Conservation (phyloP, 1,284 basidiomycete genomes). For the Heterobasidion annosum region DNA sequence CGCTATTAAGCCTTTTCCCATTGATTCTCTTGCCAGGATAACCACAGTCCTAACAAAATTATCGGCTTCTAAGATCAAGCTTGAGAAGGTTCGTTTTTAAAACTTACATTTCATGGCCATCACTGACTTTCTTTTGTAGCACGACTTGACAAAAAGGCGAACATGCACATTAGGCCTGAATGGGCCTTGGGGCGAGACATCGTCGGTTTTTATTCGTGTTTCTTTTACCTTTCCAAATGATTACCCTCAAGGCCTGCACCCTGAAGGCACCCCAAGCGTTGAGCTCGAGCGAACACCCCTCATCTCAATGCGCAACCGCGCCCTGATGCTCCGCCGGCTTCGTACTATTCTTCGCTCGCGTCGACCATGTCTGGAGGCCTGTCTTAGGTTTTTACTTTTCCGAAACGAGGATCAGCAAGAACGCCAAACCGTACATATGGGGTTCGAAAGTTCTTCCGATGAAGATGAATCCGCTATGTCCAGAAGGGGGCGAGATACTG, state of each 20-base stretch:
- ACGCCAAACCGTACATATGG: constrained; percentile 9
- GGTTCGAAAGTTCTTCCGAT: constrained; percentile 13
- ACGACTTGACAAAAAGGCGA: constrained; percentile 72
- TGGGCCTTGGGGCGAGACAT: constrained; percentile 78
- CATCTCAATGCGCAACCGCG: constrained; percentile 67
- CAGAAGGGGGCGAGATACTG: constrained; percentile 38
- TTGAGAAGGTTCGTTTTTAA: constrained; percentile 66
- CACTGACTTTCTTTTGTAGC: constrained; percentile 29
- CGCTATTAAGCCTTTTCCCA: neutral
- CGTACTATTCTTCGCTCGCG: constrained; percentile 61
- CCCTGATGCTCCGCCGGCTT: constrained; percentile 69
- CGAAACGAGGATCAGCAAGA: constrained; percentile 43
- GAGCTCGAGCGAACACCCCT: constrained; percentile 80
- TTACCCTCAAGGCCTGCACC: constrained; percentile 61
- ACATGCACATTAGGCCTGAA: constrained; percentile 83
- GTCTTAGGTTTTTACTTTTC: constrained; percentile 73
- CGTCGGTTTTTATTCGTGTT: constrained; percentile 75
- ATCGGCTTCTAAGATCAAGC: constrained; percentile 64
- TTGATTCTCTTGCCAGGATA: constrained; percentile 37
- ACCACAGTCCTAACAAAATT: constrained; percentile 71
- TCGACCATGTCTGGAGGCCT: constrained; percentile 75
- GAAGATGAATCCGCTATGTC: constrained; percentile 15
- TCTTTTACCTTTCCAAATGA: constrained; percentile 83
- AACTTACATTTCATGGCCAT: neutral
- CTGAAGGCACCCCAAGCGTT: constrained; percentile 64